Conservation (phyloP, 257 asterid genomes). For the Perilla frutescens region DNA sequence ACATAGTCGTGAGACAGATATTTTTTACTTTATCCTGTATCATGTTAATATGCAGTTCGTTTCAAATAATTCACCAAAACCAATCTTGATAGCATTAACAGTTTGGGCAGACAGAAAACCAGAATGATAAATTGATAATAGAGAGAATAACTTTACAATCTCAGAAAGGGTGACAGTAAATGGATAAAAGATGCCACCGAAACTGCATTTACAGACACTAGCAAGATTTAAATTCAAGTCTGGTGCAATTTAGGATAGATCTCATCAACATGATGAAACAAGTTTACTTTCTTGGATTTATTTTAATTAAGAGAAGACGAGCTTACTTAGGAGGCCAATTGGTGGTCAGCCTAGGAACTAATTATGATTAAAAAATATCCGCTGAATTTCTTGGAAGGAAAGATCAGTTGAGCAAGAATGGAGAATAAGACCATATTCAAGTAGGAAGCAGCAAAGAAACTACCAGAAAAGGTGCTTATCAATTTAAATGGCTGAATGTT, state of each 20-base stretch:
- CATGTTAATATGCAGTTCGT: no score
- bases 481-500: slow-evolving; percentile 23
- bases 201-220: slow-evolving; percentile 5
- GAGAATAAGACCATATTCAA: slow-evolving; percentile 15
- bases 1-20: no score
- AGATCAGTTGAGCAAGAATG: background rate
- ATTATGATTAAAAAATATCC: background rate
- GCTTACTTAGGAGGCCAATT: background rate
- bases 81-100: slow-evolving; percentile 1
- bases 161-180: background rate
- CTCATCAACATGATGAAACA: background rate
- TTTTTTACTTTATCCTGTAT: no score
- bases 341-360: background rate
- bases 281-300: slow-evolving; percentile 17
- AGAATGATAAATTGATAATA: no score
- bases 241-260: background rate
- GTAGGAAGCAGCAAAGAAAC: background rate
- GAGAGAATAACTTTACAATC: slow-evolving; percentile 13
- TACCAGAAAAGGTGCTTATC: slow-evolving; percentile 25
- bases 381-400: slow-evolving; percentile 6
- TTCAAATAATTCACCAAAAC: no score
- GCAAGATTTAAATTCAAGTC: background rate
- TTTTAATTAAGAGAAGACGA: background rate
- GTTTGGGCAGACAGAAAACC: background rate
- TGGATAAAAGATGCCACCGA: background rate